Evolutionary conservation across 2,329 filamentous ascomycete species (phyloP), one percentile per base, ranked within the genome.

Genomic region (Ophioceras dolichostomum): DNA sequence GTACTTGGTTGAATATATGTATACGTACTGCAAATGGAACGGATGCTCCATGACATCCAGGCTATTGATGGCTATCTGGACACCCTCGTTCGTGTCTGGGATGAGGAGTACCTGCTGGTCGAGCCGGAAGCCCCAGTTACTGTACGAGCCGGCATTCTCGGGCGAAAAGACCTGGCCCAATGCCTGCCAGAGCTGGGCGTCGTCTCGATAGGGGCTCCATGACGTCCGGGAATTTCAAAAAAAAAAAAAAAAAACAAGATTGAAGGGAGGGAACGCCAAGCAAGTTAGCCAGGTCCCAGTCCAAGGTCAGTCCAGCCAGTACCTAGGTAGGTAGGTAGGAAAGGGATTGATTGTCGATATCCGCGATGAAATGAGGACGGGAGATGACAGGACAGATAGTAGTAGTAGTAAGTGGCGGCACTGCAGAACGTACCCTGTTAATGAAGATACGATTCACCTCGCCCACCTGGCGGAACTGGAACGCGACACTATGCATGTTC

Each of bases 11-110:
- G n/a, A n/a, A n/a, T n/a, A n/a, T n/a, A n/a, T n/a, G n/a, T n/a
- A n/a, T n/a, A n/a, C n/a, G n/a, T n/a, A n/a, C n/a, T 61, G 57
- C 39, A 61, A 43, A 38, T 61, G 57, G 48, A 56, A 61, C 2
- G 58, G 58, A 38, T 60, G 57, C 41, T 57, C 54, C 58, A 60
- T 60, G 24, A 48, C 52, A 41, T 60, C 56, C 14, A 44, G 43
- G 17, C 55, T 57, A 41, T 58, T 61, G 36, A 61, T 56, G 20
- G 54, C 56, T 21, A 61, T 47, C 44, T 60, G 56, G 1, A 51
- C 54, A 1, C 52, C 52, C 30, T 46, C 43, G 40, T 48, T 40
- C 10, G 49, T 49, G 33, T 56, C 52, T 6, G 51, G 51, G 26
- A 58, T 34, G 5, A 59, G 51, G 8, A 60, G 41, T 7, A 60